Evolutionary conservation across 2,329 filamentous ascomycete species (phyloP), one percentile per base, ranked within the genome.

Genomic region (Colletotrichum sp.): DNA sequence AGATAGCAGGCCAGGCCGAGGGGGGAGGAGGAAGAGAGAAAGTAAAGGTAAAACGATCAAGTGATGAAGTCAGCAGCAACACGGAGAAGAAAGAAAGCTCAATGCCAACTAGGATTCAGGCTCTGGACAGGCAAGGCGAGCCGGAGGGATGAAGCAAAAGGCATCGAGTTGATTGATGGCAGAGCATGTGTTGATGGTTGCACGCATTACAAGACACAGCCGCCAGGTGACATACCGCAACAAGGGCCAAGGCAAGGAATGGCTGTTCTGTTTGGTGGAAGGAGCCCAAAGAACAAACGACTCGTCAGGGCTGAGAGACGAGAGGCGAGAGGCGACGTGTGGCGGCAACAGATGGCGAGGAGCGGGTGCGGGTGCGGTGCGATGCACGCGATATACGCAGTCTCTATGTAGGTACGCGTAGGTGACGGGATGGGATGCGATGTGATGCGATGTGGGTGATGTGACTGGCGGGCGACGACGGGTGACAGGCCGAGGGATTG

Each of bases 361-460:
- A 8, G 52, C 30, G 48, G 59, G 28, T n/a, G 59, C 22, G 52
- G 52, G 52, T 28, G 57, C 26, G 52, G 34, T 75, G 69, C 39
- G 62, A 44, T 72, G 69, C 44, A 55, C 28, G 72, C 26, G 52
- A 74, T 48, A 48, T 48, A 28, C 26, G 52, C 26, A 24, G 28
- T 28, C 59, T 65, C 62, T 68, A 67, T 70, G 67, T 63, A 63
- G 68, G 68, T 70, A 70, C 36, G 68, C 68, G 68, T 28, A 32
- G 48, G 72, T 57, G 68, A 72, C n/a, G 30, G 59, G 69, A 48
- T 62, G 68, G 34, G 69, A 71, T 60, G 71, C 66, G 64, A 72
- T 72, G 71, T 59, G 66, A 75, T 75, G 72, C 34, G 52, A 72
- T 32, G 69, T 67, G 34, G 22, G 68, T 72, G 68, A 75, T 57